Conservation (phyloP, 1,284 basidiomycete species). For the Tylopilus orsonianus region DNA sequence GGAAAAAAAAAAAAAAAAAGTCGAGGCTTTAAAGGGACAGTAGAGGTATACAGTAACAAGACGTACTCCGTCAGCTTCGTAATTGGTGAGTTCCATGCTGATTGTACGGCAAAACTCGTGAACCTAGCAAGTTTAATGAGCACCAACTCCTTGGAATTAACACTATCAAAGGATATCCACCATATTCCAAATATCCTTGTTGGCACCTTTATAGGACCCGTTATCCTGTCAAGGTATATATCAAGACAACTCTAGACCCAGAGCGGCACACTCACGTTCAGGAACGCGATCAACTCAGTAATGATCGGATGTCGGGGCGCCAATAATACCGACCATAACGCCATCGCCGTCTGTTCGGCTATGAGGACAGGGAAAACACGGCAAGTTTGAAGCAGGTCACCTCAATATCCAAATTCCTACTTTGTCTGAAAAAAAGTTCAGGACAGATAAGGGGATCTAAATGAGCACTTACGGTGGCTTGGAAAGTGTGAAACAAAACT, state of each 20-base stretch:
- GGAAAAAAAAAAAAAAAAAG: slow-evolving; percentile 2
- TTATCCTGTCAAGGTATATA: slow-evolving; percentile 45
- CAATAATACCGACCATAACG: slow-evolving; percentile 73
- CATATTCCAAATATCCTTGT: slow-evolving; percentile 84
- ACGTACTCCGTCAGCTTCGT: slow-evolving; percentile 67
- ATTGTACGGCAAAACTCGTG: slow-evolving; percentile 70
- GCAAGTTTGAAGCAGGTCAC: slow-evolving; percentile 37
- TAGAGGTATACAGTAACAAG: slow-evolving; percentile 1
- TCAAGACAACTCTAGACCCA: slow-evolving; percentile 1
- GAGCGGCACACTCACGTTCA: slow-evolving; percentile 48
- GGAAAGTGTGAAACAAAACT: slow-evolving; percentile 66
- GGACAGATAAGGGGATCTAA: neutral
- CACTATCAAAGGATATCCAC: slow-evolving; percentile 39
- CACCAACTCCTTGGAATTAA: neutral
- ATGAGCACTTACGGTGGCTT: slow-evolving; percentile 62
- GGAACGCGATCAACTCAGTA: slow-evolving; percentile 59
- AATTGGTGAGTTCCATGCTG: slow-evolving; percentile 57
- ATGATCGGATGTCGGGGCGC: slow-evolving; percentile 63
- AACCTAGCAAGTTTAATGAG: slow-evolving; percentile 44
- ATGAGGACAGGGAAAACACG: slow-evolving; percentile 14
- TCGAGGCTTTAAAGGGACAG: slow-evolving; percentile 7
- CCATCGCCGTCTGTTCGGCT: slow-evolving; percentile 55
- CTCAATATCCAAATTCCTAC: slow-evolving; percentile 77
- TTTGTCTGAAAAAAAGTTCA: slow-evolving; percentile 44
- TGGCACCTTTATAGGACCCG: slow-evolving; percentile 66